Base-by-base conservation (phyloP, 2,329 filamentous ascomycete genomes). In the Botryotinia convoluta region DNA sequence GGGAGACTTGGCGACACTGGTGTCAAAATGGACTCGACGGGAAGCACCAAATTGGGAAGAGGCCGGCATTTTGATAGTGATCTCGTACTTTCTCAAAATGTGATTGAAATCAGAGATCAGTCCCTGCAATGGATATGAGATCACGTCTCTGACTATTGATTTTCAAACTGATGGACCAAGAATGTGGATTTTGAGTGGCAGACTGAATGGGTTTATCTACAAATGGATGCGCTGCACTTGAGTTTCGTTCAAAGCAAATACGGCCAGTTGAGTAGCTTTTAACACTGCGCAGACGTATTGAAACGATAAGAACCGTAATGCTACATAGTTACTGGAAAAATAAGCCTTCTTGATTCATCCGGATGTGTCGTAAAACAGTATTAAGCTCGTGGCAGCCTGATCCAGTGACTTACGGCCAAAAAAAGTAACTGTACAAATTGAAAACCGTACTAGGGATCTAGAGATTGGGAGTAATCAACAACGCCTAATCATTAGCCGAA, bases 41-140 rank as follows among this genome's bases (percentile, higher is more conserved):
- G 14, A 14, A 7, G 8, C 3, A 6, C 4, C 7, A 37, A 18
- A 1, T 20, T n/a, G 45, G 2, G 14, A 39, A 4, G 32, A 67
- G 18, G 0, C n/a, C 22, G 64, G 39, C 64, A 67, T 67, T 9
- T 39, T 39, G 64, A 20, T 18, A 12, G 8, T 4, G 4, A 20
- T 18, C 1, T n/a, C 1, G 18, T 4, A 44, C 29, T 0, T 44
- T 44, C 3, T n/a, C 4, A 4, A 16, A 7, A 61, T 18, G 3
- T 48, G 5, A 12, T 18, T 51, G 22, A 2, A 10, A 37, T 51
- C 10, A 16, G 20, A 44, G 14, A 35, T 12, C 8, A 16, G 5
- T 26, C 20, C 2, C 10, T 22, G 32, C 9, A 32, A 39, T 14
- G 2, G 18, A 3, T 12, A 1, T n/a, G 14, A 18, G 37, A 29